Percentiles rank a stretch among this genome's conserved stretches.
phyloP scores from a whole-genome alignment of 495 filamentous ascomycete species.

The Aspergillus mulundensis region DNA sequence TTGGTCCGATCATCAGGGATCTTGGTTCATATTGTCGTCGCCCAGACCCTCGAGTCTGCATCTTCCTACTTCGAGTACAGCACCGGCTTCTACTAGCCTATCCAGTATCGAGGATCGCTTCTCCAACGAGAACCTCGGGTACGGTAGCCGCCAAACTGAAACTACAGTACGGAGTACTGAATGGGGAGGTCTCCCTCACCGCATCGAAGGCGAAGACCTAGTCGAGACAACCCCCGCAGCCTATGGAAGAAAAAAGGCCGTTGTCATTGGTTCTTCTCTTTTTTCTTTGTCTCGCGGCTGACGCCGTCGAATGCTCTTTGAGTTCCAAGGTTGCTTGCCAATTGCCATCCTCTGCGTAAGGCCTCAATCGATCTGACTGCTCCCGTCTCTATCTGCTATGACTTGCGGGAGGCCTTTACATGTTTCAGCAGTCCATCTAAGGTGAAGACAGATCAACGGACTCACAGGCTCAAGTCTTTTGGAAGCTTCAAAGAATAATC shows the following conservation, averaged over 20 bases:
- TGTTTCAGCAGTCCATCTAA: no score
- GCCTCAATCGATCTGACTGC: no score
- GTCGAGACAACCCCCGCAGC: constrained; percentile 10
- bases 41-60: background rate
- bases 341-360: background rate
- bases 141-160: constrained; percentile 9
- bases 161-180: no score
- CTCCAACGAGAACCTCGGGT: constrained; percentile 14
- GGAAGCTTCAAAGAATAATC: no score
- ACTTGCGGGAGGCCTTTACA: no score
- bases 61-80: no score
- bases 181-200: constrained; percentile 21
- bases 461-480: no score
- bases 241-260: constrained; percentile 12
- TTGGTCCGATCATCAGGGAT: background rate
- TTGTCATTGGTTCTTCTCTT: constrained; percentile 3
- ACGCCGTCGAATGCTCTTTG: background rate
- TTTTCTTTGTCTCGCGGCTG: constrained; percentile 2
- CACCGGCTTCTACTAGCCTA: background rate
- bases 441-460: no score
- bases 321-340: background rate
- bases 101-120: background rate
- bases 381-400: no score
- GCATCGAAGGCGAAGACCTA: constrained; percentile 26
- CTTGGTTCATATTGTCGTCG: background rate